Percentiles rank a stretch among this genome's conserved stretches.
Conservation (phyloP, 2,329 filamentous ascomycete species). For the Aureobasidium sp. region DNA sequence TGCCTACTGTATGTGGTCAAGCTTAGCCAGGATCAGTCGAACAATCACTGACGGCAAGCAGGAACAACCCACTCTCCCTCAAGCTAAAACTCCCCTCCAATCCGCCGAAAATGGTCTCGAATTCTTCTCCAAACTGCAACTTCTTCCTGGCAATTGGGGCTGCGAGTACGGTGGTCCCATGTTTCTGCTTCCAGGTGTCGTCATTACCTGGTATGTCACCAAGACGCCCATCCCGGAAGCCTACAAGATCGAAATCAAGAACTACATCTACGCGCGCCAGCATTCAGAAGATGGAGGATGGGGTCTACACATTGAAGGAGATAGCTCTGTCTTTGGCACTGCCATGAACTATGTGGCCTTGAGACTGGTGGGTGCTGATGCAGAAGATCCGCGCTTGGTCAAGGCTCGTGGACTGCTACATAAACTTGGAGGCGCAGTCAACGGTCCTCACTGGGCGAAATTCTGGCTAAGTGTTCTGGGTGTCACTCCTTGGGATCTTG, state of each 20-base stretch:
- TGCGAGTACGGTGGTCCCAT: slow-evolving; percentile 97
- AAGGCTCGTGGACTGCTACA: slow-evolving; percentile 79
- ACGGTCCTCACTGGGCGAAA: slow-evolving; percentile 92
- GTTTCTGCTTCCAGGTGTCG: slow-evolving; percentile 82
- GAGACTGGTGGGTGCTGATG: slow-evolving; percentile 72
- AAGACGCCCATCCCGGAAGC: slow-evolving; percentile 76
- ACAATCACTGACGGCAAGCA: slow-evolving; percentile 33
- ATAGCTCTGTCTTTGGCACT: slow-evolving; percentile 87
- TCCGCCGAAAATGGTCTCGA: slow-evolving; percentile 73
- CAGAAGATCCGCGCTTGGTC: slow-evolving; percentile 77
- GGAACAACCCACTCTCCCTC: slow-evolving; percentile 66
- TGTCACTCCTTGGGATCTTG: slow-evolving; percentile 79
- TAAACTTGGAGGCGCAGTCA: slow-evolving; percentile 74
- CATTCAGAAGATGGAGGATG: slow-evolving; percentile 77
- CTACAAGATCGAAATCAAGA: slow-evolving; percentile 80
- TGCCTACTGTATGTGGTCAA: slow-evolving; percentile 59
- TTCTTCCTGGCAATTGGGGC: slow-evolving; percentile 86
- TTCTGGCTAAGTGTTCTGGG: slow-evolving; percentile 87
- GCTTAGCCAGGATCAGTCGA: background rate
- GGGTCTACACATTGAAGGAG: slow-evolving; percentile 91
- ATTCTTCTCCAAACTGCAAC: slow-evolving; percentile 85
- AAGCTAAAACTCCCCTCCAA: slow-evolving; percentile 65
- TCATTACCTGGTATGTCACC: slow-evolving; percentile 83
- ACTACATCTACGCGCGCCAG: slow-evolving; percentile 82
- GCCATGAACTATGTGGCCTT: slow-evolving; percentile 78